A percentile compares a stretch with the other conserved stretches of the same genome.
These are phyloP conservation scores for Aspergillus sojae DNA, from an alignment of 2,329 filamentous ascomycete genomes.

Conservation along the genomic window DNA sequence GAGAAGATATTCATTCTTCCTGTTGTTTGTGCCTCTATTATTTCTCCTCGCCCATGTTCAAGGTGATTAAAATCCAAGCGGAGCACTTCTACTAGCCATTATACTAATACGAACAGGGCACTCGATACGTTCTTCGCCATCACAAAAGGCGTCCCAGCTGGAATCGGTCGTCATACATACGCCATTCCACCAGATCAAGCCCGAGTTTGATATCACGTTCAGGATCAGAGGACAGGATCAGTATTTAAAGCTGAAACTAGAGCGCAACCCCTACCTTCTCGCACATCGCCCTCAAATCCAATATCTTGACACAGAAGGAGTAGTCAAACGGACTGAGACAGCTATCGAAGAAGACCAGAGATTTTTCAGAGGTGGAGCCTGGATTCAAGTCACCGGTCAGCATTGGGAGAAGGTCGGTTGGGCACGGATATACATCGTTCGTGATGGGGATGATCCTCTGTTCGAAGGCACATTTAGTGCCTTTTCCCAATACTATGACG, in stretches of 20 bases:
- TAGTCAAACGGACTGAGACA: not conserved
- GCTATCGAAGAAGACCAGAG: not conserved
- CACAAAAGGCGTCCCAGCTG: not conserved
- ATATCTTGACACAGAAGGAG: conserved; percentile 8
- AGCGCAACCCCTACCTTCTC: conserved; percentile 17
- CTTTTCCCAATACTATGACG: conserved; percentile 5
- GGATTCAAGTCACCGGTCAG: not conserved
- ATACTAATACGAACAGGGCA: not conserved
- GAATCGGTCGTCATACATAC: not conserved
- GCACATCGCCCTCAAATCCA: conserved; percentile 7
- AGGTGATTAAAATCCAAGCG: not conserved
- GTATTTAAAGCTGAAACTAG: conserved; percentile 1
- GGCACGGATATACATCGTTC: conserved; percentile 16
- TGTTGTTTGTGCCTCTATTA: not conserved
- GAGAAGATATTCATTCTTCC: not conserved
- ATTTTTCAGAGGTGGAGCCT: conserved; percentile 9
- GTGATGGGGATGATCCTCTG: conserved; percentile 11
- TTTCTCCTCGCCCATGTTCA: not conserved
- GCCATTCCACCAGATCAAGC: not conserved
- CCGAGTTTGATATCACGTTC: not conserved
- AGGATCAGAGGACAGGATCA: not conserved
- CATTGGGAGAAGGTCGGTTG: conserved; percentile 11
- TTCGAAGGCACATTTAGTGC: conserved; percentile 17
- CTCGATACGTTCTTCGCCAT: not conserved
- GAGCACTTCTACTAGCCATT: fast-evolving